phyloP scores from a whole-genome alignment of 78 protist species.

The Isochrysis galbana region DNA sequence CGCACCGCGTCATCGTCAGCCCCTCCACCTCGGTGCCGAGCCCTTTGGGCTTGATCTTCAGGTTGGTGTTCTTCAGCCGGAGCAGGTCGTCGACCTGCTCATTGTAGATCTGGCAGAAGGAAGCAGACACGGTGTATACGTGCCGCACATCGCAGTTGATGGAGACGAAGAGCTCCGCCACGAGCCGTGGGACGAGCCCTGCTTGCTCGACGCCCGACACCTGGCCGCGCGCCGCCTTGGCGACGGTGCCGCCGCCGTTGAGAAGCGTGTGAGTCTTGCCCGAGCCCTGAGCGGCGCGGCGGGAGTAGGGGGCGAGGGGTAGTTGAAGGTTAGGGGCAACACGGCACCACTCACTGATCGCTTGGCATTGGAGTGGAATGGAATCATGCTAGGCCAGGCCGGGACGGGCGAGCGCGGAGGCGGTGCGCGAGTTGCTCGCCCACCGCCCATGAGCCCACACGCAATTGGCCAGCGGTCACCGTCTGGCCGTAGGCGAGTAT shows the following conservation, averaged over 20 bases:
- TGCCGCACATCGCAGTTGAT: background rate
- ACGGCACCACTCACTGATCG: too few relatives aligned
- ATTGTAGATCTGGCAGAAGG: constrained; percentile 73
- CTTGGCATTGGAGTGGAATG: too few relatives aligned
- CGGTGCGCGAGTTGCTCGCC: too few relatives aligned
- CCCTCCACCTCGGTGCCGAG: background rate
- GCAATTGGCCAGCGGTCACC: too few relatives aligned
- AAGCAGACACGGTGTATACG: constrained; percentile 44
- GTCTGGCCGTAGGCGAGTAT: constrained; percentile 85
- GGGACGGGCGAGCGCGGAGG: too few relatives aligned
- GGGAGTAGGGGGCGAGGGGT: too few relatives aligned
- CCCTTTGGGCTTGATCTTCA: constrained; percentile 36
- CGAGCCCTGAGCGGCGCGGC: too few relatives aligned
- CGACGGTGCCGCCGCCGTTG: background rate
- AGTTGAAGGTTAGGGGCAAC: too few relatives aligned
- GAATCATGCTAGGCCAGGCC: too few relatives aligned
- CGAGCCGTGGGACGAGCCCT: constrained; percentile 7
- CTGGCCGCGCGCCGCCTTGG: background rate
- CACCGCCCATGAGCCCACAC: too few relatives aligned
- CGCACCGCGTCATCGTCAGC: background rate
- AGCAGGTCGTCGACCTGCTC: constrained; percentile 78
- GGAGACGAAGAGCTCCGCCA: background rate
- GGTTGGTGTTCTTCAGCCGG: constrained; percentile 45
- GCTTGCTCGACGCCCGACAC: background rate
- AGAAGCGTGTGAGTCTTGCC: constrained; percentile 34